Base-by-base conservation (phyloP, 176 grass and related monocot genomes). In the Microstegium vimineum region DNA sequence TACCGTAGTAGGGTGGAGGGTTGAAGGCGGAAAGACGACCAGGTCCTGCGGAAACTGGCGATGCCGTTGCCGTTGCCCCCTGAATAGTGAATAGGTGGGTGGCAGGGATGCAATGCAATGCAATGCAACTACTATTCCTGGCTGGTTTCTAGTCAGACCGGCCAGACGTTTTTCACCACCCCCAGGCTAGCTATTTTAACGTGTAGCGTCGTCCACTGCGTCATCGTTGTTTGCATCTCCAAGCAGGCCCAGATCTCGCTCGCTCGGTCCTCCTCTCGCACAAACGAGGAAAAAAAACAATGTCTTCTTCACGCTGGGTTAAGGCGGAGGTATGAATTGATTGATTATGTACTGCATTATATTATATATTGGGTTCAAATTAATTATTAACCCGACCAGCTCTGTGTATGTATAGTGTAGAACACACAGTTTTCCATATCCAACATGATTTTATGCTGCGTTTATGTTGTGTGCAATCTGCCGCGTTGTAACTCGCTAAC, bases 241-340 rank as follows among this genome's bases (percentile, higher is more conserved):
- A 42, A 60, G 42, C 15, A 47, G 42, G 3, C 16, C 70, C 42
- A 31, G 20, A 46, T 10, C 23, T 32, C 13, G 15, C 1, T 13
- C 17, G 2, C 17, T n/a, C 45, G 17, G 22, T 56, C 34, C 8
- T 56, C 34, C 8, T 34, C 69, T 20, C 4, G 11, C 16, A 14
- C 67, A 59, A 56, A n/a, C 11, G 20, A 59, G 41, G 22, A 27
- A n/a, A 1, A 16, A 65, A 51, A 4, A 17, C 22, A 23, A 60
- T 43, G 62, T 8, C 42, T 32, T 54, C 51, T 63, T 85, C 41
- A 71, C 82, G 87, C 79, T 85, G 77, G 87, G 6, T 85, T 23
- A 65, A 13, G 46, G 18, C 82, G 1, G 70, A 81, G 87, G 82
- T 85, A 85, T 0, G 46, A 1, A 65, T 61, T 10, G 10, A 51